Conservation (phyloP, 148 eudicot genomes). For the Rhododendron simsii region DNA sequence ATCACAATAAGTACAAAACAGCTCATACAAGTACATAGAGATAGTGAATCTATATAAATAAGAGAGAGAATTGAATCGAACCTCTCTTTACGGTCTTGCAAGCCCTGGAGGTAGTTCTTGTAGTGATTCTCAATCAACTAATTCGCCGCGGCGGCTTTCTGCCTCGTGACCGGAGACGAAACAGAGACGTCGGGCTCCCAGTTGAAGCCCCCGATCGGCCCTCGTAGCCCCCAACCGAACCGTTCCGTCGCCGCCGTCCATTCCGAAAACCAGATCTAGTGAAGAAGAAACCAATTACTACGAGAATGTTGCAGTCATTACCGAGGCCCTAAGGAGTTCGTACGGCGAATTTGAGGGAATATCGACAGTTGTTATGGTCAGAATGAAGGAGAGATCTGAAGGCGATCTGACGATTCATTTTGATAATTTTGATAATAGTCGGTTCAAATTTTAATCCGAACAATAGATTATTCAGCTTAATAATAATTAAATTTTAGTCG, state of each 20-base stretch:
- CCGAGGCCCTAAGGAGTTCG: not conserved
- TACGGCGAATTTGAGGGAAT: not conserved
- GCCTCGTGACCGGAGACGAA: slow-evolving; percentile 21
- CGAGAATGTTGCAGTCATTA: not conserved
- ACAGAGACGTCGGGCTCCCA: slow-evolving; percentile 13
- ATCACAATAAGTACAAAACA: too few species aligned
- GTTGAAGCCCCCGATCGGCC: slow-evolving; percentile 14
- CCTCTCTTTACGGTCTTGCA: slow-evolving; percentile 26
- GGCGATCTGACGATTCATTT: not conserved
- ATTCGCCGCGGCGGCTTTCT: slow-evolving; percentile 24
- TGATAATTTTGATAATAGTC: too few species aligned
- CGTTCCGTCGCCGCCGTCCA: slow-evolving; percentile 24
- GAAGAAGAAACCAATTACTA: not conserved
- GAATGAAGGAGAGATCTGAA: not conserved
- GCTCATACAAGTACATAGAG: too few species aligned
- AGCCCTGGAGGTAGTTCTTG: slow-evolving; percentile 19
- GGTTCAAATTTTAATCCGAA: too few species aligned
- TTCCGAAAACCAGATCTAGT: slow-evolving; percentile 8
- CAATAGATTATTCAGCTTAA: fast-evolving
- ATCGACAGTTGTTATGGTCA: not conserved
- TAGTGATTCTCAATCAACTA: slow-evolving; percentile 25
- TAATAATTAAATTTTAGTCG: too few species aligned
- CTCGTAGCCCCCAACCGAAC: slow-evolving; percentile 10
- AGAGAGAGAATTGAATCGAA: not conserved
- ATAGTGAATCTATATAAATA: too few species aligned